Evolutionary conservation across 306 rosid species (phyloP), one percentile per base, ranked within the genome.

Genomic region (Morella rubra): DNA sequence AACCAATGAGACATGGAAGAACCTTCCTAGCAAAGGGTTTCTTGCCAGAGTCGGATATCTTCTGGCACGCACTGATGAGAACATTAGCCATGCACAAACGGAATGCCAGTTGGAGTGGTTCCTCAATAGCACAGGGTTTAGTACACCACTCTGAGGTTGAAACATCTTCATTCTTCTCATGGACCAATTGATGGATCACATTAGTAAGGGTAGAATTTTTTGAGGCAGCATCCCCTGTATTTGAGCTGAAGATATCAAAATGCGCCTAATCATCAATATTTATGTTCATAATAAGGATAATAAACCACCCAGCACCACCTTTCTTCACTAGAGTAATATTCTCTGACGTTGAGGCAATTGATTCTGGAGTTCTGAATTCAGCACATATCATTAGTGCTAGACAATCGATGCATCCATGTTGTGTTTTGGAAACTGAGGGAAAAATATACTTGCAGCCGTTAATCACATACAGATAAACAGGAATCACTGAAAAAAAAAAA

Each of bases 401-500:
- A 80, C 96, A 90, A 85, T 90, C 95, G 72, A 90, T 95, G 89
- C 97, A 95, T 68, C 97, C 98, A 83, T 92, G 96, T 84, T 95
- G 97, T 69, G 89, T 89, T 85, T 83, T 90, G 67, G 91, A 88
- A 84, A 91, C 98, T 94, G 86, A 60, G 67, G 44, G 15, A 20
- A 80, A 72, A 60, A 59, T 50, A 80, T 74, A 13, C 15, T 49
- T 73, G 64, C 60, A 73, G 19, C 64, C 47, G 32, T 75, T 44
- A 66, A 24, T 66, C 14, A 4, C 7, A 42, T 66, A 85, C 65
- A 52, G 54, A 54, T 53, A 45, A 32, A 69, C 44, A 81, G 15
- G 27, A 69, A 44, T 64, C 20, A 18, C 65, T 54, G 73, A 32
- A 69, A 73, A 73, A 41, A 41, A 16, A 73, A 51, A 80, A 45